phyloP scores from a whole-genome alignment of 2,329 filamentous ascomycete species.

The Grosmannia serpens region DNA sequence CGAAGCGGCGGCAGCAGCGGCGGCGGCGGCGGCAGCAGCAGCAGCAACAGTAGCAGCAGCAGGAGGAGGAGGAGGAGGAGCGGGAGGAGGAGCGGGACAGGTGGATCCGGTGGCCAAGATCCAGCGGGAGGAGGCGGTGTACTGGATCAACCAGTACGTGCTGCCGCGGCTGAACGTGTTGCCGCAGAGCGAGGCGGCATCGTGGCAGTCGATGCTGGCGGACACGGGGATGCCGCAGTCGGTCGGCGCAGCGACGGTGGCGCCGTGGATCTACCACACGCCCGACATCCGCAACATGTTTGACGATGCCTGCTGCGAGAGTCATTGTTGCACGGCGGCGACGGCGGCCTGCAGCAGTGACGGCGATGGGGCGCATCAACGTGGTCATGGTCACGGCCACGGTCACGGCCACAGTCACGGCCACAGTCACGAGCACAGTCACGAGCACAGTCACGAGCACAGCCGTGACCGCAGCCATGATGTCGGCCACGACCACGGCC shows the following conservation, averaged over 20 bases:
- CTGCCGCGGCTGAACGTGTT: slow-evolving; percentile 47
- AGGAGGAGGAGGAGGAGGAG: not conserved
- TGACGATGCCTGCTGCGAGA: not conserved
- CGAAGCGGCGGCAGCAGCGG: slow-evolving; percentile 21
- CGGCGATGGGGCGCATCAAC: not conserved
- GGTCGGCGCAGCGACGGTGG: slow-evolving; percentile 38
- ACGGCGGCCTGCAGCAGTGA: not conserved
- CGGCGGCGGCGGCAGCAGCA: not conserved
- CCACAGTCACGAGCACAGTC: not conserved
- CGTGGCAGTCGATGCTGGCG: slow-evolving; percentile 18
- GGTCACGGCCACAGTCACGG: not conserved
- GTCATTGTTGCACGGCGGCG: not conserved
- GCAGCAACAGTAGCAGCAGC: not conserved
- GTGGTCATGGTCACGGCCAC: not conserved
- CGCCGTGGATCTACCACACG: slow-evolving; percentile 39
- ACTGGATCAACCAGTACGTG: slow-evolving; percentile 59
- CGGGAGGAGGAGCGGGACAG: slow-evolving; percentile 12
- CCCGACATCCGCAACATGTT: slow-evolving; percentile 5
- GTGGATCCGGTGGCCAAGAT: slow-evolving; percentile 53
- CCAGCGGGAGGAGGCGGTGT: slow-evolving; percentile 53
- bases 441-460: not conserved
- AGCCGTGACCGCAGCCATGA: not conserved
- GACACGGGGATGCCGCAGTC: slow-evolving; percentile 16
- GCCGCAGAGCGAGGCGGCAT: slow-evolving; percentile 29
- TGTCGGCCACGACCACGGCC: not conserved